Evolutionary conservation across 2,329 filamentous ascomycete genomes (phyloP).

Genomic region (Diaporthe vaccinii): DNA sequence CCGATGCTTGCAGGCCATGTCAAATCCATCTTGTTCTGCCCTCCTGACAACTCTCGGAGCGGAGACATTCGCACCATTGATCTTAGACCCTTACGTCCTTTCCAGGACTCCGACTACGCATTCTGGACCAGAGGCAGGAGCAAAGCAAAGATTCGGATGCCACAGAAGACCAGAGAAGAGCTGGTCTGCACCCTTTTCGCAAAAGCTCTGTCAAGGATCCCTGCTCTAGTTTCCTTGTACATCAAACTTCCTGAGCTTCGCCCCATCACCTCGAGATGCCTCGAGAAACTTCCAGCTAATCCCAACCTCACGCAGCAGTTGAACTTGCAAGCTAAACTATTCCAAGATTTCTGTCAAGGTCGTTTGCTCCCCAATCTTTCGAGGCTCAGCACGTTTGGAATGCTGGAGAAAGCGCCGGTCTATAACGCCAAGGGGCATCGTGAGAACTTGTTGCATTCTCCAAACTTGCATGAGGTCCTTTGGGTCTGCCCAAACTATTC

Average conservation of each 20-base stretch:
- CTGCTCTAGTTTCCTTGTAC: not conserved
- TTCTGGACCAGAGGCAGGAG: not conserved
- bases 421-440: too few relatives aligned
- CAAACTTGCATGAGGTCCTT: not conserved
- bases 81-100: not conserved
- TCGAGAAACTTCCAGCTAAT: too few relatives aligned
- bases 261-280: fast-evolving
- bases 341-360: not conserved
- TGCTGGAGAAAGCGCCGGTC: not conserved
- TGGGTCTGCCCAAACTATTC: not conserved
- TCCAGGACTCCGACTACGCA: not conserved
- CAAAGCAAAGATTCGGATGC: not conserved
- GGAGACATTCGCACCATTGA: not conserved
- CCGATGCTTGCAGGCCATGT: not conserved
- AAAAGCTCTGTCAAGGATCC: not conserved
- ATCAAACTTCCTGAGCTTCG: not conserved
- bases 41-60: not conserved
- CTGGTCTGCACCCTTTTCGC: not conserved
- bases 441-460: not conserved
- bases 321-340: not conserved
- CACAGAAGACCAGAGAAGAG: not conserved
- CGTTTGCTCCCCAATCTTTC: not conserved
- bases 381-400: not conserved
- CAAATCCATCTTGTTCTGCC: not conserved
- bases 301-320: not conserved